Evolutionary conservation across 805 yeast species (phyloP), one percentile per base, ranked within the genome.

Genomic region (Priceomyces medius): DNA sequence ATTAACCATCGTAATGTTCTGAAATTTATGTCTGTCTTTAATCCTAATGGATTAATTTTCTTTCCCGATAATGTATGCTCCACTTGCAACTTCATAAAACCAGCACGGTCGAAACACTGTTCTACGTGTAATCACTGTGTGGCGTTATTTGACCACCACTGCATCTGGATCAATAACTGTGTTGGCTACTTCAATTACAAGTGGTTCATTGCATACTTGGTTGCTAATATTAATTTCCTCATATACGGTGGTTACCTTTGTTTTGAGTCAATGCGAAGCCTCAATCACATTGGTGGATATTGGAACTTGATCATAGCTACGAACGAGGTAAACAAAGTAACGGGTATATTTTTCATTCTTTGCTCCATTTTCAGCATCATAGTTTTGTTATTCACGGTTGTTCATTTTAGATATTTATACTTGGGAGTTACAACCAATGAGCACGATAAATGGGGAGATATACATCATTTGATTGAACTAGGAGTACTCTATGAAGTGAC

Each of bases 371-470:
- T 76, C 38, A 49, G 59, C 12, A 56, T 74, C 1, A 50, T 75
- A 20, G 65, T 73, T 2, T 38, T 49, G 1, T 45, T 62, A n/a
- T 76, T 76, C 51, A 50, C 70, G 0, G 44, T 48, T 1, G 66
- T 73, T 43, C 86, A 82, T 48, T 29, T 79, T 19, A 54, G 70
- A 23, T 71, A 77, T 47, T 63, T 85, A 2, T 73, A 71, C 47
- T 68, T 76, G 31, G 95, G 95, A 0, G 81, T 81, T 57, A 85
- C 93, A 9, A 83, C 90, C 3, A 84, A 83, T 53, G 95, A 86
- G 59, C 64, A 76, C 13, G 79, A 71, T 38, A 86, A 86, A 54
- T 86, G 95, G 95, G 76, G 66, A 14, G 79, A 72, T 3, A 69
- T 86, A 10, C 80, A 80, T 41, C 73, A 76, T 37, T 65, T 79